These are phyloP conservation scores for Beta macrorhiza DNA, from an alignment of 179 eudicot genomes.

Conservation along the genomic window DNA sequence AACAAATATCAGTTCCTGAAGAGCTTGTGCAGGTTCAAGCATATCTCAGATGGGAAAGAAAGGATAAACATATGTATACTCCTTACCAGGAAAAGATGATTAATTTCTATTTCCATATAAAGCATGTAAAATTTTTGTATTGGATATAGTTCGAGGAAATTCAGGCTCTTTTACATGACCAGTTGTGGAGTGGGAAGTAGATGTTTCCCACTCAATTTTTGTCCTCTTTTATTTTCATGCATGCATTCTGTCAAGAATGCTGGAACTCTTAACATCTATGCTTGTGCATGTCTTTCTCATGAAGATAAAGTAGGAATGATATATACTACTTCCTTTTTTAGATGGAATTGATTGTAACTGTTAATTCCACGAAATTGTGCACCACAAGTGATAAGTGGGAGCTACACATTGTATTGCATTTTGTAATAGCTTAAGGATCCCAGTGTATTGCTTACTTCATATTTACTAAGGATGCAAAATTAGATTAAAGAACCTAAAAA, in stretches of 20 bases:
- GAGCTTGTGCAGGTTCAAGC: constrained; percentile 97
- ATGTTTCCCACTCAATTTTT: neutral
- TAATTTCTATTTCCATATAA: neutral
- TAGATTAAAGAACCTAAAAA: neutral
- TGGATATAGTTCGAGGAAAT: neutral
- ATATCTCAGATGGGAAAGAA: constrained; percentile 89
- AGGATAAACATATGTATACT: constrained; percentile 80
- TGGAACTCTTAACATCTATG: neutral
- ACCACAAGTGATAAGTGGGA: neutral
- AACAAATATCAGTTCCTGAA: constrained; percentile 74
- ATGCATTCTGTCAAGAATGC: neutral
- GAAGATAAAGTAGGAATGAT: neutral
- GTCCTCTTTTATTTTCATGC: too few species aligned
- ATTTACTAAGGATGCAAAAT: neutral
- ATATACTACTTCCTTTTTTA: neutral
- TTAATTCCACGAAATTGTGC: neutral
- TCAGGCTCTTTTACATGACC: neutral
- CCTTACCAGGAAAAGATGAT: constrained; percentile 82
- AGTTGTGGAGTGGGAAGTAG: neutral
- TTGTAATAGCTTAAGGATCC: neutral
- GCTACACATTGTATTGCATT: neutral
- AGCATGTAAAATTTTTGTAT: neutral
- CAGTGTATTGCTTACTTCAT: neutral
- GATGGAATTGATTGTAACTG: neutral
- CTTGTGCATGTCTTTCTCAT: neutral